Evolutionary conservation across 108 stramenopile species (phyloP), one percentile per base, ranked within the genome.

Genomic region (Craspedostauros australis): DNA sequence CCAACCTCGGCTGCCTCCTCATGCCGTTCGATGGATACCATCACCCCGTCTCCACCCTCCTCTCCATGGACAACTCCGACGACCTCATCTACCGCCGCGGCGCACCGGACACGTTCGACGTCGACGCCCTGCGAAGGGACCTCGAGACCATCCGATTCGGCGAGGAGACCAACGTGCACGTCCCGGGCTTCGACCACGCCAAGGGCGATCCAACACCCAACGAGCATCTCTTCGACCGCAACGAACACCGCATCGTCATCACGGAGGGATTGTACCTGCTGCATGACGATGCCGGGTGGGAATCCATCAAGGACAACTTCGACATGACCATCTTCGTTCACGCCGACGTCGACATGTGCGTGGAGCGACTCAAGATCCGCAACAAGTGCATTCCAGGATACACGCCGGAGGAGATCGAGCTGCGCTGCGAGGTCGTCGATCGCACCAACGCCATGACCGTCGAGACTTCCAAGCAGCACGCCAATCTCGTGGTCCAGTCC

Each of bases 351-450:
- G 76, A 78, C 26, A 50, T 27, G 3, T 76, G 76, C 31, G 42
- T 73, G 5, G 66, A 64, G 6, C 58, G 72, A 4, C 40, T 79
- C 31, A 75, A 75, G 64, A 33, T 60, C 11, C 64, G 78, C 15
- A 79, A 79, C 47, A 45, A 63, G 45, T 75, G 73, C 53, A 79
- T 79, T 16, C 76, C 69, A 11, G 78, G 78, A 22, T 79, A 79
- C 39, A 45, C 78, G 20, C 31, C 50, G 22, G 78, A 71, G 46
- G 78, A 79, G 57, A 75, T 79, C 33, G 31, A 38, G 9, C 41
- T 58, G 21, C 64, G 77, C 37, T 57, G 48, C 25, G 77, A 79
- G 22, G 36, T 16, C 12, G 77, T 79, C 19, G 77, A 79, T 63
- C 57, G 78, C 9, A 34, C 18, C 43, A 75, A 75, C 60, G 78